Base-by-base conservation (phyloP, 768 basidiomycete genomes). In the Suillus occidentalis region DNA sequence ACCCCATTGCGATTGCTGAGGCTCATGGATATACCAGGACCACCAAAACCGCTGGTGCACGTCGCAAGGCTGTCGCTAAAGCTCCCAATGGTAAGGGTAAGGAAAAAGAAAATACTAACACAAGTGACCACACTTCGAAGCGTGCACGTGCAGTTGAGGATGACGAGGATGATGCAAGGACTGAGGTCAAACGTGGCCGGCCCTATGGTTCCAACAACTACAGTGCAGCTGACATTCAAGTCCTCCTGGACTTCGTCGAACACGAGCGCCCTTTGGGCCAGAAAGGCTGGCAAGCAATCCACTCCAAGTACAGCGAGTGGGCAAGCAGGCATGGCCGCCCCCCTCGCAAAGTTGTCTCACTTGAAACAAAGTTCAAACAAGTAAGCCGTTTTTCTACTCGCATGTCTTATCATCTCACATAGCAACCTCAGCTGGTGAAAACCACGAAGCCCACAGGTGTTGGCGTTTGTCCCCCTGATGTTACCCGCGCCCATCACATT, bases 381-480 rank as follows among this genome's bases (percentile, higher is more conserved):
- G 73, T 76, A 63, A 13, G 52, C n/a, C 20, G 9, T 20, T 22
- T 61, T 60, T 40, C 39, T 45, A 49, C 47, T 12, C 12, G 3
- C 31, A 31, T 31, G 31, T 31, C 31, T 4, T 4, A 31, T 31
- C 22, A 22, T 49, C 47, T 49, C 47, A 49, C 22, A 49, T 18
- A 42, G 1, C 36, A 61, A 14, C 60, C 22, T 36, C 28, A 70
- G 66, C 53, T 74, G 13, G 52, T 72, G 8, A 72, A 67, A 47
- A 69, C 67, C 4, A 70, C 66, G 37, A 74, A 76, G 67, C 72
- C 74, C 47, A 77, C 73, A 0, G 73, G 75, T 1, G 55, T 40
- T 56, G 73, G 68, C 4, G 61, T 69, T 2, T 68, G 69, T 61
- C 72, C 76, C 12, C 64, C 64, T 22, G 60, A 66, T 25, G 63